Evolutionary conservation across 1,284 basidiomycete genomes (phyloP), one percentile per base, ranked within the genome.

Genomic region (Puccinia coronata): DNA sequence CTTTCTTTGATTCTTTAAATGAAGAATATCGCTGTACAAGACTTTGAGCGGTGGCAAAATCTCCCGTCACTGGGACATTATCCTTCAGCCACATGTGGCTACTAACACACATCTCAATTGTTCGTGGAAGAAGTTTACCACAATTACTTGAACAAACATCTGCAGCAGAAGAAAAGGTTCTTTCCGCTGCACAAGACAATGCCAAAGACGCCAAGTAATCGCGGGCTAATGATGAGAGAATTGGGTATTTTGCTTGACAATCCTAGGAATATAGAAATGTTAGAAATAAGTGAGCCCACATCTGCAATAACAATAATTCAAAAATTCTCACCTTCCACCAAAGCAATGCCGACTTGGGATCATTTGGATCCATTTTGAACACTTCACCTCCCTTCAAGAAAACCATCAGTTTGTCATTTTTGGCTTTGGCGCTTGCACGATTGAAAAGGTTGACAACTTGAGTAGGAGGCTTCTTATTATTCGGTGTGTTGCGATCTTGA

Each of bases 121-220:
- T 61, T 61, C 57, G 6, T 6, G 57, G 57, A 12, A 61, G 57
- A 8, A 63, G 25, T 18, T 39, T 39, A 25, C 59, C 59, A 34
- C 59, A 25, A 25, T 63, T 63, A 25, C 18, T 31, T n/a, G 34
- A 39, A 69, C 65, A 69, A 4, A 69, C 39, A 41, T 71, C 69
- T 23, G 69, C 69, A n/a, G 69, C 69, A 47, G 69, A 18, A 5
- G 69, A 71, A 31, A 67, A 67, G 9, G 41, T 47, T 71, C 69
- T 47, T 41, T 71, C 69, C 14, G 49, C 69, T 71, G 69, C 12
- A 31, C 69, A 71, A 71, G 69, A 71, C 47, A 41, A 47, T 23
- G 69, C 69, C 18, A n/a, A 47, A 47, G 39, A 49, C 34, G 69
- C 69, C 18, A 71, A 31, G 49, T 71, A 71, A 51, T 71, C 69